Conservation (phyloP, 108 stramenopile species). For the Conticribra guillardii region DNA sequence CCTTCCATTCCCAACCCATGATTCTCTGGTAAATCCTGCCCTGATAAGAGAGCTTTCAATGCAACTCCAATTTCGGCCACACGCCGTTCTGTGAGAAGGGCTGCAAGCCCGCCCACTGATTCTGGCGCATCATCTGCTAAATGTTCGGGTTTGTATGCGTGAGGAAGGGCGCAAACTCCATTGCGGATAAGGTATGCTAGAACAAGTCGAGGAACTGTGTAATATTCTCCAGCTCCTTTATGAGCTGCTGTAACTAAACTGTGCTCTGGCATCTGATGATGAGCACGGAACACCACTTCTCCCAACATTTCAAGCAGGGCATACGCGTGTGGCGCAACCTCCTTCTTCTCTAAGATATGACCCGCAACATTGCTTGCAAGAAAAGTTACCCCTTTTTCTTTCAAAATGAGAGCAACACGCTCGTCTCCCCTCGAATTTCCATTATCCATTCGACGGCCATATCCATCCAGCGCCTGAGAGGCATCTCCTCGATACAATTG, state of each 20-base stretch:
- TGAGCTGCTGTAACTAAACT: conserved; percentile 7
- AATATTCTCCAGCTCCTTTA: conserved; percentile 32
- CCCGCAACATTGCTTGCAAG: conserved; percentile 42
- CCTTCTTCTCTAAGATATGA: conserved; percentile 28
- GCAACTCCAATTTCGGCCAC: conserved; percentile 43
- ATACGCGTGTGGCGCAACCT: conserved; percentile 30
- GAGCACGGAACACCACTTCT: conserved; percentile 31
- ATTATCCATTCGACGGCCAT: conserved; percentile 24
- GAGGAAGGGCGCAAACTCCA: conserved; percentile 33
- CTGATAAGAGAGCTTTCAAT: conserved; percentile 32
- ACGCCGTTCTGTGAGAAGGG: conserved; percentile 34
- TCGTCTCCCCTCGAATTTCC: conserved; percentile 7
- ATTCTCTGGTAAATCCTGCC: conserved; percentile 39
- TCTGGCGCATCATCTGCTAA: conserved; percentile 46
- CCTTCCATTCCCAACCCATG: conserved; percentile 44
- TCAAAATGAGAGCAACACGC: conserved; percentile 18
- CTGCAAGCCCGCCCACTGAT: conserved; percentile 34
- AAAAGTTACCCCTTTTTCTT: conserved; percentile 34
- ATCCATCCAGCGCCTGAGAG: conserved; percentile 40
- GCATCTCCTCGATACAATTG: conserved; percentile 43
- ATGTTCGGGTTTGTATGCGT: conserved; percentile 45
- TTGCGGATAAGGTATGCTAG: conserved; percentile 42
- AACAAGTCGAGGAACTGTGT: conserved; percentile 40
- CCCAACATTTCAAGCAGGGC: conserved; percentile 37
- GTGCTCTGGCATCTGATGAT: conserved; percentile 21